Evolutionary conservation across 345 rosid species (phyloP).

Genomic region (Noccaea caerulescens): DNA sequence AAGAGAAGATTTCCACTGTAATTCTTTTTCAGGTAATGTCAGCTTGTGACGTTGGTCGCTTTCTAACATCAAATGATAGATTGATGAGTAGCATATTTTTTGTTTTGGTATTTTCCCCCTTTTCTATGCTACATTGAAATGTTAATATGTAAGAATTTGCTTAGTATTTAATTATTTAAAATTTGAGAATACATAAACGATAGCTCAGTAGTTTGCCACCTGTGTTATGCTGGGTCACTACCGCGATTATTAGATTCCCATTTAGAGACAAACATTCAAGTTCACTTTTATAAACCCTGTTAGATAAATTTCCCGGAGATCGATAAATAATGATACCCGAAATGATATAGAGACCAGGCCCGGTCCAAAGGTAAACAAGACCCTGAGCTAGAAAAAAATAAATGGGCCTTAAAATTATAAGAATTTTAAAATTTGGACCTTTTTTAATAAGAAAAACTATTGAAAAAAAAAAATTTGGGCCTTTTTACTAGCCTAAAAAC

Average conservation of each 20-base stretch:
- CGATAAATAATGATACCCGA: neutral
- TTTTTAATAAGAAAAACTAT: no score
- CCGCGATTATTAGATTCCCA: neutral
- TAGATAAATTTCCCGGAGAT: neutral
- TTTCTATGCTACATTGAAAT: neutral
- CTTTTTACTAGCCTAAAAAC: no score
- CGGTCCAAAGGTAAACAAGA: no score
- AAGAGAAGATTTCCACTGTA: conserved; percentile 35
- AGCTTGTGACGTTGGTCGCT: conserved; percentile 40
- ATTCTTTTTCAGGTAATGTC: conserved; percentile 31
- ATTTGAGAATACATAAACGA: neutral
- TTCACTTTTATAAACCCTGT: neutral
- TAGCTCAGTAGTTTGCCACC: conserved; percentile 36
- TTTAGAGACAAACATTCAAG: neutral
- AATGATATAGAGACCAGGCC: neutral
- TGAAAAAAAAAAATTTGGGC: no score
- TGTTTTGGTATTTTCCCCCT: neutral
- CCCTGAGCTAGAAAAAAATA: no score
- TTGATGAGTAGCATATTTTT: conserved; percentile 23
- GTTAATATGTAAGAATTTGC: neutral
- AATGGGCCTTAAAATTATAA: no score
- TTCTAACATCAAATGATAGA: conserved; percentile 32
- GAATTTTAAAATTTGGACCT: no score
- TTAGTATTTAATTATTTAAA: neutral
- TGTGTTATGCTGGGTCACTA: conserved; percentile 17